phyloP scores from a whole-genome alignment of 345 rosid species.

The Bretschneidera sinensis region DNA sequence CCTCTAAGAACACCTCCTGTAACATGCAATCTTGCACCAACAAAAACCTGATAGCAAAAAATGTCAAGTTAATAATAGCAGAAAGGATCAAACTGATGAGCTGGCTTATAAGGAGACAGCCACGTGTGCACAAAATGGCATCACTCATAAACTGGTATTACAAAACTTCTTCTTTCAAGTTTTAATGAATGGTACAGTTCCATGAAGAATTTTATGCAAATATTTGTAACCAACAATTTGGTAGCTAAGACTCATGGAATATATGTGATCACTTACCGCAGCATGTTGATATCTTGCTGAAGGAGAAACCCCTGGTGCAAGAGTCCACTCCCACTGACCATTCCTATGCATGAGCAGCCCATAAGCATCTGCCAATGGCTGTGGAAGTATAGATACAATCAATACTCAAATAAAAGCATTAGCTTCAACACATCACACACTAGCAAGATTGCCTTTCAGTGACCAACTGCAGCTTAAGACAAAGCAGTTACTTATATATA shows the following conservation, averaged over 20 bases:
- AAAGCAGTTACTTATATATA: background rate
- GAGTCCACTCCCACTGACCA: conserved; percentile 99
- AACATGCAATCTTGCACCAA: conserved; percentile 94
- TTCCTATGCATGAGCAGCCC: conserved; percentile 97
- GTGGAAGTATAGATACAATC: too few relatives aligned
- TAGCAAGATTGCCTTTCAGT: background rate
- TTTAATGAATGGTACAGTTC: background rate
- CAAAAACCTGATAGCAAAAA: conserved; percentile 66
- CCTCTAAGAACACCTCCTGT: conserved; percentile 89
- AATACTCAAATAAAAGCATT: background rate
- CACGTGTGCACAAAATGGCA: background rate
- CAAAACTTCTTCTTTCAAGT: background rate
- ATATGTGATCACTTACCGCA: conserved; percentile 50
- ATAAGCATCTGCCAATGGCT: conserved; percentile 96
- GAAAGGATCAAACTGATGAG: conserved; percentile 2
- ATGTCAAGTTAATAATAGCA: background rate
- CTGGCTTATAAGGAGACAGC: background rate
- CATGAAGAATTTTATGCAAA: background rate
- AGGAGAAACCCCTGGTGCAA: conserved; percentile 98
- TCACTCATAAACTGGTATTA: background rate
- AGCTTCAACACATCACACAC: too few relatives aligned
- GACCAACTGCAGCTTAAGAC: background rate
- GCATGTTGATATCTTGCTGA: conserved; percentile 96
- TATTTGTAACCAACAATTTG: background rate
- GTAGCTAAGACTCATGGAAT: background rate